Base-by-base conservation (phyloP, 2,329 filamentous ascomycete species). In the Phialocephala subalpina region DNA sequence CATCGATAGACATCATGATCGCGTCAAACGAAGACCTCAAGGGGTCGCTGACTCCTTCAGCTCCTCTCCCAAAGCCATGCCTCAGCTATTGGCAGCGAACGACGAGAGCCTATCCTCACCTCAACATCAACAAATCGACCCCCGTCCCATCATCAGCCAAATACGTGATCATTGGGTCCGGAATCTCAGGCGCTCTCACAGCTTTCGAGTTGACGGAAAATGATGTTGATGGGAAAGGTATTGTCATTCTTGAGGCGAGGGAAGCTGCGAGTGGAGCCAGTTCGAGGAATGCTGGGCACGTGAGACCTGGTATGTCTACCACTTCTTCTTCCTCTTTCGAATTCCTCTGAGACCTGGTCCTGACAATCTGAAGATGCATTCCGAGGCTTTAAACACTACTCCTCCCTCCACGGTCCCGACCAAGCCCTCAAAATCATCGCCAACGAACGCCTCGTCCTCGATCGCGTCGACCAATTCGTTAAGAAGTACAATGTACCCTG, bases 401-500 rank as follows among this genome's bases (percentile, higher is more conserved):
- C 77, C 16, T 73, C 77, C 16, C 70, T 82, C 12, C 81, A 82
- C 63, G 82, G 82, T 4, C 64, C 70, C 0, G 78, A 80, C 27
- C 80, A 83, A 70, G 81, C 82, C 1, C 74, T 81, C 25, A 82
- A 82, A 67, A 82, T 83, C 60, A 78, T 83, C 40, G 77, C 76
- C 27, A 80, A 82, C 65, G 82, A 83, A 71, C 77, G 78, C 16
- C 69, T 78, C 4, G 81, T 82, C 1, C 73, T 81, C 14, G 69
- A 81, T 18, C 75, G 67, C 35, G 75, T 84, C 8, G 75, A 78
- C 14, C 73, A 77, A 1, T 84, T 84, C 67, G 78, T 83, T 2
- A 74, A 74, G 33, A 73, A 77, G 29, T 75, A 84, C 64, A 69
- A 77, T 2, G 77, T 83, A 0, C 73, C 74, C 8, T 83, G 82